phyloP scores from a whole-genome alignment of 163 green algal species.

The Volvox carteri region DNA sequence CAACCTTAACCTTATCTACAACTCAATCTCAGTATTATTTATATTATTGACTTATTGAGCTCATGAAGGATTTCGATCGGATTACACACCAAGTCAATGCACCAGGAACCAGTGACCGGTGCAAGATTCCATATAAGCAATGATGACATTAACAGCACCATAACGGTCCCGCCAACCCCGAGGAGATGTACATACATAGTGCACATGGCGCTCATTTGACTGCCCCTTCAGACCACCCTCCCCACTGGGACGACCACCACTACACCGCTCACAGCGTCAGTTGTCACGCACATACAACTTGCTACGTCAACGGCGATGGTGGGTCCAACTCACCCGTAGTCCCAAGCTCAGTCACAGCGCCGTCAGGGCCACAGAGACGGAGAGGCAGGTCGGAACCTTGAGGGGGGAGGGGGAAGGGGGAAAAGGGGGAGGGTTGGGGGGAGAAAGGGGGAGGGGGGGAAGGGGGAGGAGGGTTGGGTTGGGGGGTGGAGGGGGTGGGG shows the following conservation, averaged over 20 bases:
- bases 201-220: neutral
- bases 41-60: too few relatives aligned
- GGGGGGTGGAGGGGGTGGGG: neutral
- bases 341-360: constrained; percentile 76
- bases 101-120: too few relatives aligned
- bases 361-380: constrained; percentile 55
- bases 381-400: constrained; percentile 79
- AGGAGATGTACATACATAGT: neutral
- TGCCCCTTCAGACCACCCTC: too few relatives aligned
- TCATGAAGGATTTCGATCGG: too few relatives aligned
- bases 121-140: too few relatives aligned
- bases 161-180: too few relatives aligned
- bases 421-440: neutral
- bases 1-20: neutral
- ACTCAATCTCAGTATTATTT: neutral
- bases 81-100: too few relatives aligned
- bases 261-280: too few relatives aligned
- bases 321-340: constrained; percentile 38
- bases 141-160: too few relatives aligned
- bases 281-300: neutral
- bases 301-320: neutral
- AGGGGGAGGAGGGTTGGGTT: neutral
- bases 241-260: too few relatives aligned
- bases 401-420: neutral
- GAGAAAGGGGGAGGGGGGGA: neutral